Base-by-base conservation (phyloP, 2,329 filamentous ascomycete genomes). In the Colletotrichum cordylinicola region DNA sequence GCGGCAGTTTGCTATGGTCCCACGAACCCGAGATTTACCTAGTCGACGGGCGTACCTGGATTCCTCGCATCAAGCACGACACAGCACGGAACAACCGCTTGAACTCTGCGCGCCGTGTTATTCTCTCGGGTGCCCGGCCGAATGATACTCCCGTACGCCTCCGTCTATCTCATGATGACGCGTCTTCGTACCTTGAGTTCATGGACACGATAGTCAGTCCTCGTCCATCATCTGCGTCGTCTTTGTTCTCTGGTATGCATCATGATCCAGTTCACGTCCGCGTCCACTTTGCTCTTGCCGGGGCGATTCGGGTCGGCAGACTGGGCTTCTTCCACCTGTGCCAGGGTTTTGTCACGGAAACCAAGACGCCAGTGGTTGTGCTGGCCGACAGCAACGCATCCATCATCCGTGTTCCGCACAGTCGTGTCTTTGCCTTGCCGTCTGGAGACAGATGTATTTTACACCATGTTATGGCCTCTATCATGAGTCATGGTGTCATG, bases 31-130 rank as follows among this genome's bases (percentile, higher is more conserved):
- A 69, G 29, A 21, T 72, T 7, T 72, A 68, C 16, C 15, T 72
- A 16, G 27, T 39, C 52, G 21, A 65, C 12, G 39, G 43, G 10
- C 60, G 61, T 10, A 24, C 70, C 8, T 68, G 24, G 27, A 62
- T 72, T 7, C 70, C 70, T 12, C 70, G 70, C 37, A 62, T 72
- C 64, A 68, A 72, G 70, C 70, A 68, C 35, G 70, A 72, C 13
- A 37, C 16, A 10, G 64, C 24, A 66, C 52, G 70, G 15, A 72
- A 72, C 31, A 52, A 62, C 31, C 70, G 70, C 55, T 33, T 72
- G 16, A 68, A 68, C 37, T 72, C 70, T 5, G 21, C 21, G 12
- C 62, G 64, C 21, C 70, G 70, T 68, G 52, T 31, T 7, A 52
- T 70, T 39, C 24, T 21, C 9, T 58, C 58, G 4, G 62, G 27